These are phyloP conservation scores for Fusarium sp. DNA, from an alignment of 2,329 filamentous ascomycete species.

Conservation along the genomic window DNA sequence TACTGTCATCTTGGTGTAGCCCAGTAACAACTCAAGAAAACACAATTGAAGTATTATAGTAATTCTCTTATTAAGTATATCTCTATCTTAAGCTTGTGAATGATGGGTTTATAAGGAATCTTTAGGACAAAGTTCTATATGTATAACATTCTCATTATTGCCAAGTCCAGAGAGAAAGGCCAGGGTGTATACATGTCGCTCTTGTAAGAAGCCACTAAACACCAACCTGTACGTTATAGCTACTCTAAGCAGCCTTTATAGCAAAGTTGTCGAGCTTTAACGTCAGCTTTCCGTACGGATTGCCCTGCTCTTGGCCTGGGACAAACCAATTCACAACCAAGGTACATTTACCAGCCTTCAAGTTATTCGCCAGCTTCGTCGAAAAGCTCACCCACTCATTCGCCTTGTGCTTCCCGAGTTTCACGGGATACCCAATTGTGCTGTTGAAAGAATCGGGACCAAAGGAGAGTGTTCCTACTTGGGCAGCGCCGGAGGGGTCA, in stretches of 20 bases:
- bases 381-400: neutral
- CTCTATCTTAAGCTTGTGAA: too few species aligned
- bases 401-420: neutral
- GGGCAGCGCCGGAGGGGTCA: neutral
- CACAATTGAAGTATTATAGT: too few species aligned
- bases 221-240: too few species aligned
- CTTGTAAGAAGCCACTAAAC: neutral
- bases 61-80: too few species aligned
- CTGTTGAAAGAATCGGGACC: neutral
- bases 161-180: fast-evolving
- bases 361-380: neutral
- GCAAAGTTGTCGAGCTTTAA: neutral
- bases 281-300: neutral
- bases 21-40: too few species aligned
- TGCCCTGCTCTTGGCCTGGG: neutral
- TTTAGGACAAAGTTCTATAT: neutral
- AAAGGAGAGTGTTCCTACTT: neutral
- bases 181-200: fast-evolving
- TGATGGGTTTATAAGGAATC: too few species aligned
- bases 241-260: neutral
- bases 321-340: neutral
- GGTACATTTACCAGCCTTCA: neutral
- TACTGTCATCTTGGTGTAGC: too few species aligned
- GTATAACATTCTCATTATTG: neutral
- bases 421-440: neutral